Evolutionary conservation across 345 rosid genomes (phyloP), one percentile per base, ranked within the genome.

Genomic region (Melaleuca alternifolia): DNA sequence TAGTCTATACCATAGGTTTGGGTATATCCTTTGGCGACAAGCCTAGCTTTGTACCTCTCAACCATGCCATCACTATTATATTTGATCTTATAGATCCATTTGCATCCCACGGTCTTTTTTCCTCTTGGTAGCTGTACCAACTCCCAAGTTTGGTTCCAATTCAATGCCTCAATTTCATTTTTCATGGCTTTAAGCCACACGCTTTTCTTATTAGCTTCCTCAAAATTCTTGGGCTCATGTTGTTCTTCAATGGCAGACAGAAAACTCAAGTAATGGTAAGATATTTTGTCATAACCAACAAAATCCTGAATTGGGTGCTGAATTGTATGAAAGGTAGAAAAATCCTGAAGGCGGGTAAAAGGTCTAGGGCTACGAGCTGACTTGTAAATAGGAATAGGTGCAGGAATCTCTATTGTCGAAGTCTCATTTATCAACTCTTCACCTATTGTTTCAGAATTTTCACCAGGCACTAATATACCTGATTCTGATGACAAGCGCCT

Each of bases 21-120:
- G 7, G 71, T 51, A 16, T n/a, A 87, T 0, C 84, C 82, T 16
- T 85, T 50, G 6, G 28, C 28, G 1, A 86, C 87, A 37, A 86
- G 54, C 3, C 79, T 41, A 8, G 77, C 89, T 82, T 85, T 76
- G 41, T 51, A 48, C 33, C 33, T 7, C 16, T 84, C 53, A 0
- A 85, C 6, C 9, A 16, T 26, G 10, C 59, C 57, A 62, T 82
- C 87, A 6, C 1, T 61, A 26, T 82, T 61, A 20, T 33, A 28
- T 30, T 85, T 88, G 44, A 54, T 41, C 16, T 81, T 79, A 18
- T 10, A 85, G 4, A 85, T 57, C 89, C 87, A 84, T 52, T 41
- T 75, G 12, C 54, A 52, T 1, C 50, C 62, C 3, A 87, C 18
- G 0, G 62, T 7, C 9, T 82, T 83, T 10, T 61, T n/a, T n/a